Percentiles rank a stretch among this genome's conserved stretches.
These are phyloP conservation scores for Aureobasidium pullulans DNA, from an alignment of 2,329 filamentous ascomycete species.

Conservation along the genomic window DNA sequence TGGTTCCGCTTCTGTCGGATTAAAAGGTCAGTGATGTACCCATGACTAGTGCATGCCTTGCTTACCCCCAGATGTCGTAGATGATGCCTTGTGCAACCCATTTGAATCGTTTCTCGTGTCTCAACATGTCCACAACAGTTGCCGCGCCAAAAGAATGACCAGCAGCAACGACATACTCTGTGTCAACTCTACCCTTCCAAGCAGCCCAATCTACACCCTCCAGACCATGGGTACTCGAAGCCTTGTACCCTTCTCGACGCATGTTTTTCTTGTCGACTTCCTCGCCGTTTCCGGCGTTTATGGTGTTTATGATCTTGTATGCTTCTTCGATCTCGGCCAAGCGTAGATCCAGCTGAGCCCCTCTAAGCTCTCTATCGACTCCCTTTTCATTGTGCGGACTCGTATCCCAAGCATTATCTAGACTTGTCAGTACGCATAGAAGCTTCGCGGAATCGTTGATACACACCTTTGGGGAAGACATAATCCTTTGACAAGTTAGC, in stretches of 20 bases:
- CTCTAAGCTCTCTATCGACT: slow-evolving; percentile 52
- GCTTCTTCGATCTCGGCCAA: slow-evolving; percentile 59
- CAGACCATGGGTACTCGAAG: slow-evolving; percentile 52
- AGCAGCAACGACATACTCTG: slow-evolving; percentile 52
- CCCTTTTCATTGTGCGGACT: slow-evolving; percentile 50
- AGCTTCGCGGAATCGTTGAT: neutral
- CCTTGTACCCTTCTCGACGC: slow-evolving; percentile 50
- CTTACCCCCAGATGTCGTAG: slow-evolving; percentile 58
- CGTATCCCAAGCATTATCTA: slow-evolving; percentile 38
- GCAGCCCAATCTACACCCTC: slow-evolving; percentile 48
- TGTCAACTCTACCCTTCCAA: slow-evolving; percentile 51
- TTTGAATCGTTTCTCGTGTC: slow-evolving; percentile 46
- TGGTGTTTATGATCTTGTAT: slow-evolving; percentile 48
- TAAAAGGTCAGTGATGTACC: neutral
- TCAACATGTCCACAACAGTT: slow-evolving; percentile 53
- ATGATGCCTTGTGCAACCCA: slow-evolving; percentile 58
- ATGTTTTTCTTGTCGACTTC: slow-evolving; percentile 47
- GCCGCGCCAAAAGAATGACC: slow-evolving; percentile 63
- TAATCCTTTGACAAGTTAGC: slow-evolving; percentile 38
- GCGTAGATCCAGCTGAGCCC: slow-evolving; percentile 55
- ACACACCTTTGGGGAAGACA: slow-evolving; percentile 48
- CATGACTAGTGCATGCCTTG: slow-evolving; percentile 15
- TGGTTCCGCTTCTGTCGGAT: slow-evolving; percentile 34
- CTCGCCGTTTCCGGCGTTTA: slow-evolving; percentile 48
- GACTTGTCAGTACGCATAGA: neutral